phyloP scores from a whole-genome alignment of 2,329 filamentous ascomycete species.

The Didymella lethalis region DNA sequence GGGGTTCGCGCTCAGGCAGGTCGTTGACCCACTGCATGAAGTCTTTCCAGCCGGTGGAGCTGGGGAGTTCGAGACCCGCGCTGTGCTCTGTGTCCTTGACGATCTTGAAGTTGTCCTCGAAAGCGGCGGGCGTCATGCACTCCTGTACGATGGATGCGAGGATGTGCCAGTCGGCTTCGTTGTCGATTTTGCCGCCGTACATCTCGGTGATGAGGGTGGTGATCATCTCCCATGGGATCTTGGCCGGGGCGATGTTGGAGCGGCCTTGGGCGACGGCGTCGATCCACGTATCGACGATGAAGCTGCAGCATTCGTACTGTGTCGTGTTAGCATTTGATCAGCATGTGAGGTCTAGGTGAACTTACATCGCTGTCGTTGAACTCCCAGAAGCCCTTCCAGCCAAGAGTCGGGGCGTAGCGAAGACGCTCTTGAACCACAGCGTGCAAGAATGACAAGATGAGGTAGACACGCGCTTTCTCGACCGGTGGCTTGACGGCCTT shows the following conservation, averaged over 20 bases:
- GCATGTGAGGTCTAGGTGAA: constrained; percentile 34
- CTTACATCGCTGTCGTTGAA: constrained; percentile 99
- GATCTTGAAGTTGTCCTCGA: constrained; percentile 90
- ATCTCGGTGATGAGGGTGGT: constrained; percentile 90
- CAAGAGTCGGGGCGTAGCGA: constrained; percentile 89
- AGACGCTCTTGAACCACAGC: constrained; percentile 94
- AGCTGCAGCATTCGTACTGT: constrained; percentile 95
- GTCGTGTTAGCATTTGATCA: constrained; percentile 42
- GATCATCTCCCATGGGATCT: constrained; percentile 97
- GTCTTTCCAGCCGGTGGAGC: constrained; percentile 81
- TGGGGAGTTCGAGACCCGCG: constrained; percentile 74
- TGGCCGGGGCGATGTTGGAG: constrained; percentile 90
- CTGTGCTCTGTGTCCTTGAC: constrained; percentile 68
- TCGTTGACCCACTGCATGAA: constrained; percentile 92
- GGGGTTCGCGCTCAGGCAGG: constrained; percentile 92
- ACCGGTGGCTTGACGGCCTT: constrained; percentile 83
- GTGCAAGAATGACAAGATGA: constrained; percentile 92
- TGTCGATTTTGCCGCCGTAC: constrained; percentile 97
- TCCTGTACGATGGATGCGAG: constrained; percentile 76
- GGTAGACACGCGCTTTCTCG: constrained; percentile 87
- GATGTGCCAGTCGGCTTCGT: constrained; percentile 81
- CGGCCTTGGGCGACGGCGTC: constrained; percentile 82
- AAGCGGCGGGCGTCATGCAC: constrained; percentile 86
- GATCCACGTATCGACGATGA: constrained; percentile 95
- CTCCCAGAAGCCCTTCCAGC: constrained; percentile 99